Conservation (phyloP, 805 yeast genomes). For the Starmerella floricola region DNA sequence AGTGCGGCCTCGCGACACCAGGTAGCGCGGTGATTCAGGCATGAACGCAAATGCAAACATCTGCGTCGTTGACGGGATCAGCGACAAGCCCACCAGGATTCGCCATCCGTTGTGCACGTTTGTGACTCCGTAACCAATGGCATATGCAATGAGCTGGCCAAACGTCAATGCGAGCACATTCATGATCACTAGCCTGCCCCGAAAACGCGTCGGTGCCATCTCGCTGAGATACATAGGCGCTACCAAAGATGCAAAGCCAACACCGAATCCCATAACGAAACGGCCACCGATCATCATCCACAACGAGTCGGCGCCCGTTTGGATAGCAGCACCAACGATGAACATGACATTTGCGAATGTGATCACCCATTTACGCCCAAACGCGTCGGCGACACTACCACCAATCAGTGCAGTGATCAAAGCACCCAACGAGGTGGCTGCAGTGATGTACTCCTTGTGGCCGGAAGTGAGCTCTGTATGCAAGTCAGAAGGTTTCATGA, state of each 20-base stretch:
- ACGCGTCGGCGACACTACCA: slow-evolving; percentile 66
- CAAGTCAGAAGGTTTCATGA: slow-evolving; percentile 61
- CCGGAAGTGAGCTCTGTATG: slow-evolving; percentile 51
- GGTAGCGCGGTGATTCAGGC: slow-evolving; percentile 92
- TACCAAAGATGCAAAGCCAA: slow-evolving; percentile 84
- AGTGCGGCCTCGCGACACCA: slow-evolving; percentile 55
- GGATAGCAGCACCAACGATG: slow-evolving; percentile 72
- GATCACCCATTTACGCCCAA: slow-evolving; percentile 77
- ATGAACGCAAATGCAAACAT: slow-evolving; percentile 64
- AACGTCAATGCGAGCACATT: slow-evolving; percentile 86
- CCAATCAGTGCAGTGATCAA: slow-evolving; percentile 65
- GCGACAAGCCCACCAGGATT: slow-evolving; percentile 75
- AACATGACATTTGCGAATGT: slow-evolving; percentile 74
- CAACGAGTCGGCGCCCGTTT: slow-evolving; percentile 64
- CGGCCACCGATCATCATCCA: slow-evolving; percentile 92
- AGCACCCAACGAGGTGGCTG: slow-evolving; percentile 93
- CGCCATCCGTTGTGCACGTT: slow-evolving; percentile 81
- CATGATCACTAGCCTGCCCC: slow-evolving; percentile 83
- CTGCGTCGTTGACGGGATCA: slow-evolving; percentile 77
- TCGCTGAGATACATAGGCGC: slow-evolving; percentile 92
- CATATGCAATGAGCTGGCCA: slow-evolving; percentile 91
- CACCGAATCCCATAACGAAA: slow-evolving; percentile 90
- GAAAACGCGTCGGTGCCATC: slow-evolving; percentile 78
- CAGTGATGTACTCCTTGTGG: slow-evolving; percentile 78
- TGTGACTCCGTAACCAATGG: slow-evolving; percentile 48